Conservation (phyloP, 2,329 filamentous ascomycete species). For the Neonectria faginata region DNA sequence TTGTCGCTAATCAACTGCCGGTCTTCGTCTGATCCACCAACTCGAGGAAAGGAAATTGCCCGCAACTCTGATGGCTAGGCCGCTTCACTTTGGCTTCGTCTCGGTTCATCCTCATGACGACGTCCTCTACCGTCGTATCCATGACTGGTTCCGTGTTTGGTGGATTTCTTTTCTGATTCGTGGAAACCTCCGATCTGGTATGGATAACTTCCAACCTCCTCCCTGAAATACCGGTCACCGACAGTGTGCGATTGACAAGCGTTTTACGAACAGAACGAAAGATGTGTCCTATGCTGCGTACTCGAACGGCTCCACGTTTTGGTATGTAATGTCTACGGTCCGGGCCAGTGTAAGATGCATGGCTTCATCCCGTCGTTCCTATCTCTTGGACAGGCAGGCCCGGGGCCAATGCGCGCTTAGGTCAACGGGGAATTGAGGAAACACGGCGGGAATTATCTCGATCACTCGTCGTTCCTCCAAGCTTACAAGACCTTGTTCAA, state of each 20-base stretch:
- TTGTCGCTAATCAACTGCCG: conserved; percentile 45
- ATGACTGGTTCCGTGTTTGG: conserved; percentile 12
- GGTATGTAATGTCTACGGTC: conserved; percentile 23
- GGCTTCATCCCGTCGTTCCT: conserved; percentile 14
- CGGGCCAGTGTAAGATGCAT: conserved; percentile 21
- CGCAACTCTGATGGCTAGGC: conserved; percentile 30
- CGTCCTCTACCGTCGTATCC: conserved; percentile 4
- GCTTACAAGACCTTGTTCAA: conserved; percentile 4
- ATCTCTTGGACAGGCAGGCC: not conserved
- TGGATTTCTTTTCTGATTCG: conserved; percentile 11
- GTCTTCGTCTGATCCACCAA: conserved; percentile 33
- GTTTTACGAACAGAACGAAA: not conserved
- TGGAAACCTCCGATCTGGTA: conserved; percentile 4
- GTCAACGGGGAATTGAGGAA: conserved; percentile 7
- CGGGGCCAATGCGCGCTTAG: not conserved
- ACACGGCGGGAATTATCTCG: conserved; percentile 13
- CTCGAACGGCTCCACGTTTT: conserved; percentile 20
- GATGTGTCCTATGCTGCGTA: conserved; percentile 2
- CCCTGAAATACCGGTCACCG: conserved; percentile 9
- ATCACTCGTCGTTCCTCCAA: conserved; percentile 5
- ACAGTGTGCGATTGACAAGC: conserved; percentile 6
- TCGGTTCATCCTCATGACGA: conserved; percentile 10
- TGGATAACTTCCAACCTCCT: conserved; percentile 5
- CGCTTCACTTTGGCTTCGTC: conserved; percentile 10
- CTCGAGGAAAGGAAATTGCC: conserved; percentile 34